Evolutionary conservation across 2,329 filamentous ascomycete species (phyloP).

Genomic region (Fonsecaea erecta): DNA sequence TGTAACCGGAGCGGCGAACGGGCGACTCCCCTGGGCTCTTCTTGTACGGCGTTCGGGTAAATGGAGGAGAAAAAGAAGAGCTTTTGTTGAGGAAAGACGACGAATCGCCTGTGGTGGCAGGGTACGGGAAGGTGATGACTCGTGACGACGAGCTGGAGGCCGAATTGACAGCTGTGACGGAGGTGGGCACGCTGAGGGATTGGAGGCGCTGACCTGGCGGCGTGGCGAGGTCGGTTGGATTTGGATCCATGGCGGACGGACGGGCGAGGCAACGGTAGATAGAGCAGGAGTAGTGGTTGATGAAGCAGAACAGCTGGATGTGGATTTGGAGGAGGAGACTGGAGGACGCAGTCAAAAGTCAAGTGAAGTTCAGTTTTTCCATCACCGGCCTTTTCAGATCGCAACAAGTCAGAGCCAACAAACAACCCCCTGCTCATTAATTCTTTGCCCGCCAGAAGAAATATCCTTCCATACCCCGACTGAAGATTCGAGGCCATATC

Average conservation of each 20-base stretch:
- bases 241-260: conserved; percentile 5
- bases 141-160: background rate
- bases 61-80: background rate
- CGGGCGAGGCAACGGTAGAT: background rate
- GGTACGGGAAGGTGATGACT: background rate
- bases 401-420: background rate
- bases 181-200: conserved; percentile 5
- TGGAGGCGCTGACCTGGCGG: conserved; percentile 3
- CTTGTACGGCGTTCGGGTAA: background rate
- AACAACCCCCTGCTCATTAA: background rate
- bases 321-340: background rate
- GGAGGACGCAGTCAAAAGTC: background rate
- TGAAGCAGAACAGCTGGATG: background rate
- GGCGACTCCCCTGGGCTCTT: background rate
- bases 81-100: background rate
- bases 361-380: conserved; percentile 3
- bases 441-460: background rate
- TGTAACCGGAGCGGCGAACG: background rate
- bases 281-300: background rate
- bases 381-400: background rate
- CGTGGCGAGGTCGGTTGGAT: background rate
- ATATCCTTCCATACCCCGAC: no score
- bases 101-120: background rate
- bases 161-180: background rate
- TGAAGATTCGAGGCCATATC: background rate